Evolutionary conservation across 306 rosid genomes (phyloP).

Genomic region (Styphnolobium japonicum): DNA sequence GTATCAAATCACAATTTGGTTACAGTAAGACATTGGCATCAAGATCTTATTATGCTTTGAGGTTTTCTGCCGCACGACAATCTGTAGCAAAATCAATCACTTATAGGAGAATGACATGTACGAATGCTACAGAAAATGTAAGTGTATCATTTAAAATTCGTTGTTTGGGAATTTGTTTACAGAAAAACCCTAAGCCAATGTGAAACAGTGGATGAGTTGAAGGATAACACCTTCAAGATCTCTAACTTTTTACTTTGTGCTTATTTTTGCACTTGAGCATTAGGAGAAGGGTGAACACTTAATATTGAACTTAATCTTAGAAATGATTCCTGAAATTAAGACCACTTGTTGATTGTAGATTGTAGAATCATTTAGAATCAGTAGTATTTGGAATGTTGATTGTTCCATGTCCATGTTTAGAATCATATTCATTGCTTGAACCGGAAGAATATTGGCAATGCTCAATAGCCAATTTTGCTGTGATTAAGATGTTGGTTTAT

Average conservation of each 20-base stretch:
- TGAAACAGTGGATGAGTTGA: neutral
- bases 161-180: neutral
- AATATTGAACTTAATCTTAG: neutral
- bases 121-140: constrained; percentile 44
- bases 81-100: constrained; percentile 31
- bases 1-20: constrained; percentile 17
- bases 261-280: neutral
- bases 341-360: neutral
- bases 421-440: neutral
- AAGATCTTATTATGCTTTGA: constrained; percentile 35
- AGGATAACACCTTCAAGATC: neutral
- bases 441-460: neutral
- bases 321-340: neutral
- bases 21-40: constrained; percentile 31
- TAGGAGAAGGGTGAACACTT: neutral
- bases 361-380: neutral
- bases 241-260: neutral
- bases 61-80: constrained; percentile 24
- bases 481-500: constrained; percentile 2
- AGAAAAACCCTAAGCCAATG: neutral
- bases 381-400: neutral
- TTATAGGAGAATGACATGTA: constrained; percentile 43
- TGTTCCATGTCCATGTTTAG: neutral
- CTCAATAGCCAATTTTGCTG: neutral
- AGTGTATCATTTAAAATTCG: constrained; percentile 12